Percentiles rank a stretch among this genome's conserved stretches.
Evolutionary conservation across 2,329 filamentous ascomycete genomes (phyloP).

Genomic region (Diaporthe vaccinii): DNA sequence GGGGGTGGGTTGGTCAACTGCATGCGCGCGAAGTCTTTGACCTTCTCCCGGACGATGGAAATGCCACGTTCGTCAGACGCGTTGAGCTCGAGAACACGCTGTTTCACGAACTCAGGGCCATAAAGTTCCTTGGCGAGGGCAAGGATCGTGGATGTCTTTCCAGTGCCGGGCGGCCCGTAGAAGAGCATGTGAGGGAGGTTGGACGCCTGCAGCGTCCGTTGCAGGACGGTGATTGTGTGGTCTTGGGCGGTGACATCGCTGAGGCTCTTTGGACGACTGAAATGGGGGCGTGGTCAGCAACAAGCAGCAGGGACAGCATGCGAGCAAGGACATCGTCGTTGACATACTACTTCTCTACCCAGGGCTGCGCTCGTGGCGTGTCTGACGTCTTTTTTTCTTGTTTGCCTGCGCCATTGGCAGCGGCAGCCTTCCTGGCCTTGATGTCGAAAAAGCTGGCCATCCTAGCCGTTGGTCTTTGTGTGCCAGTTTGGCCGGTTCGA

Average conservation of each 20-base stretch:
- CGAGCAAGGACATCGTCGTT: neutral
- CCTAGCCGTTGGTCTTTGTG: neutral
- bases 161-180: constrained; percentile 96
- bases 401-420: constrained; percentile 72
- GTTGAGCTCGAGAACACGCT: constrained; percentile 98
- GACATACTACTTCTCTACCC: constrained; percentile 98
- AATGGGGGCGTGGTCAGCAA: constrained; percentile 42
- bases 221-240: constrained; percentile 93
- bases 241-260: constrained; percentile 98
- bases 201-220: constrained; percentile 92
- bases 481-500: neutral
- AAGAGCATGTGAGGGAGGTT: constrained; percentile 99
- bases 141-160: constrained; percentile 97
- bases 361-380: constrained; percentile 81
- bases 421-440: constrained; percentile 87
- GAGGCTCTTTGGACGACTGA: constrained; percentile 90
- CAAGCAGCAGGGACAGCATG: neutral
- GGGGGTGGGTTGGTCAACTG: constrained; percentile 87
- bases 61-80: constrained; percentile 99
- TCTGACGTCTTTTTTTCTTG: constrained; percentile 75
- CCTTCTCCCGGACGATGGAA: constrained; percentile 95
- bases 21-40: constrained; percentile 97
- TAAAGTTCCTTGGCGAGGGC: constrained; percentile 98
- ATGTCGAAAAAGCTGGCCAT: constrained; percentile 98
- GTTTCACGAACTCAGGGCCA: constrained; percentile 92